These are phyloP conservation scores for Leishmania braziliensis DNA, from an alignment of 208 protist genomes.

Conservation along the genomic window DNA sequence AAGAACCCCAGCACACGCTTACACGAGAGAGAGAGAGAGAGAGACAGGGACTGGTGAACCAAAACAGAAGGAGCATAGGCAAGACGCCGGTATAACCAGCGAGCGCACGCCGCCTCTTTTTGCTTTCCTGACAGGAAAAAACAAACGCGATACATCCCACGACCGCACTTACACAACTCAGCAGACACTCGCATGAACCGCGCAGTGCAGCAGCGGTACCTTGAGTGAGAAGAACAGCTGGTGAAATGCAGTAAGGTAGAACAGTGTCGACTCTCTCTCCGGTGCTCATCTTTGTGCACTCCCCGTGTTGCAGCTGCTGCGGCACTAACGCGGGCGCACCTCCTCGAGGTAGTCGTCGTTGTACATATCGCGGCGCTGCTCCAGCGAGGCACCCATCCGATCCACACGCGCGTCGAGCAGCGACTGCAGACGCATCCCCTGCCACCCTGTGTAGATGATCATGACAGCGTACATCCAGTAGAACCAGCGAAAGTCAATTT, in stretches of 20 bases:
- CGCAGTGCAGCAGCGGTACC: not conserved
- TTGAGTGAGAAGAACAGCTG: not conserved
- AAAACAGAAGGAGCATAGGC: not conserved
- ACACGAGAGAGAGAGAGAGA: not conserved
- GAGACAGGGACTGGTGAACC: not conserved
- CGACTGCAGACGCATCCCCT: constrained; percentile 55
- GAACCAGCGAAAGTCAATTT: constrained; percentile 84
- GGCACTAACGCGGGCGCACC: constrained; percentile 56
- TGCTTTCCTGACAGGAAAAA: not conserved
- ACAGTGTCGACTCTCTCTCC: not conserved
- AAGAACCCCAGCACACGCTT: not conserved
- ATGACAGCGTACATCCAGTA: constrained; percentile 89
- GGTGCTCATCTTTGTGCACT: not conserved
- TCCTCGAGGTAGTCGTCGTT: constrained; percentile 86
- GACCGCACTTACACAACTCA: not conserved
- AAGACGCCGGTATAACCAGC: not conserved
- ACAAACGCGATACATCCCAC: not conserved
- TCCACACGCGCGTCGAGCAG: constrained; percentile 69
- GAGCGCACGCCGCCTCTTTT: not conserved
- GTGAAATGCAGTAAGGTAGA: not conserved
- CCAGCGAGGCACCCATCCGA: constrained; percentile 54
- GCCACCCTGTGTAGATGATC: constrained; percentile 78
- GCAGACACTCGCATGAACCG: not conserved
- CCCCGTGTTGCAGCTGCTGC: not conserved
- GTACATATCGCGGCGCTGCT: constrained; percentile 73